These are phyloP conservation scores for Lichtheimia corymbifera DNA, from an alignment of 371 early-diverging fungal genomes.

Conservation along the genomic window DNA sequence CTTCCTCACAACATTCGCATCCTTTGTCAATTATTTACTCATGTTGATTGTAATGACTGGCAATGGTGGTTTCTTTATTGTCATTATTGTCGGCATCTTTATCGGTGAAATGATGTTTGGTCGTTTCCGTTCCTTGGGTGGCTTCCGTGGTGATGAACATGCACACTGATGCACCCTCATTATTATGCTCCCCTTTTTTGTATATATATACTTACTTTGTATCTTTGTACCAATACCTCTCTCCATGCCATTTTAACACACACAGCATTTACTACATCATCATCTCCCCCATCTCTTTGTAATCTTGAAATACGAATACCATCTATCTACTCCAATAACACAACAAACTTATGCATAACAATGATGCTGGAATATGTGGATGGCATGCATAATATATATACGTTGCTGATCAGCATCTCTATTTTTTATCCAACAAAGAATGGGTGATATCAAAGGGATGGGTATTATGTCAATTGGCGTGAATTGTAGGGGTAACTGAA, in stretches of 20 bases:
- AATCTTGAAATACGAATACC: too few species aligned
- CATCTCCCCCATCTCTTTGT: too few species aligned
- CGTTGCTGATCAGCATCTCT: too few species aligned
- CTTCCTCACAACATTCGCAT: slow-evolving; percentile 43
- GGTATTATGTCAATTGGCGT: too few species aligned
- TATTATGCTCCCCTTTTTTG: slow-evolving; percentile 1
- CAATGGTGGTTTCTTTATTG: slow-evolving; percentile 71
- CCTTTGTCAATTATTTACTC: slow-evolving; percentile 63
- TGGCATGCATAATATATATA: too few species aligned
- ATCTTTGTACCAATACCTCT: slow-evolving; percentile 2
- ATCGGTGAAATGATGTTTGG: slow-evolving; percentile 70
- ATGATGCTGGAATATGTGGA: too few species aligned
- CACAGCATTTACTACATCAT: too few species aligned
- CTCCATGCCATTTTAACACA: background rate
- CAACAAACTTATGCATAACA: too few species aligned
- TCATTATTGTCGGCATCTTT: slow-evolving; percentile 65
- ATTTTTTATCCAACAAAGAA: too few species aligned
- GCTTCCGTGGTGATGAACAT: slow-evolving; percentile 27
- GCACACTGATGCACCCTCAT: slow-evolving; percentile 19
- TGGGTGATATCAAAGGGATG: too few species aligned
- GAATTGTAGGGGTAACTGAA: too few species aligned
- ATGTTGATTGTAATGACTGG: slow-evolving; percentile 87
- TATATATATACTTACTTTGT: slow-evolving; percentile 1
- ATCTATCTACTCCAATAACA: too few species aligned
- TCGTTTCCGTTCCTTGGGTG: slow-evolving; percentile 40